phyloP scores from a whole-genome alignment of 2,329 filamentous ascomycete genomes.

The Cryphonectria parasitica region DNA sequence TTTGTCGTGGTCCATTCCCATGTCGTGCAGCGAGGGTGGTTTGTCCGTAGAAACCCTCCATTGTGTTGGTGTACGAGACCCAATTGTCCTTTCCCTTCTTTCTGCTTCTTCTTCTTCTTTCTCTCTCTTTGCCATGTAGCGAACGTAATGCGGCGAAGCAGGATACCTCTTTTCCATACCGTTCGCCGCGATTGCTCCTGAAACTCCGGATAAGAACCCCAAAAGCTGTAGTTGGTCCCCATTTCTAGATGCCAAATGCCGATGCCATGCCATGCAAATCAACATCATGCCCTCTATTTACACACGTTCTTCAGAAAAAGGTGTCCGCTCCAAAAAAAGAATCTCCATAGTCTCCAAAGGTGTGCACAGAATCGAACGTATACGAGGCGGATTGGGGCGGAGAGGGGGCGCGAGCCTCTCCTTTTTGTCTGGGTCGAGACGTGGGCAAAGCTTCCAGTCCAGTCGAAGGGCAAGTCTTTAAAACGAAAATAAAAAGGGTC shows the following conservation, averaged over 20 bases:
- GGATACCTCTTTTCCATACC: constrained; percentile 41
- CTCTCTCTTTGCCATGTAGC: constrained; percentile 38
- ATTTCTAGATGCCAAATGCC: constrained; percentile 53
- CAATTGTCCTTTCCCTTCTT: constrained; percentile 32
- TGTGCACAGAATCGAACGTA: constrained; percentile 31
- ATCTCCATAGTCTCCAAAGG: constrained; percentile 29
- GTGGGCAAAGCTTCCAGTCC: constrained; percentile 25
- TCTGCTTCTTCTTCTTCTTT: constrained; percentile 18
- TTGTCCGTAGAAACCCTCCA: constrained; percentile 33
- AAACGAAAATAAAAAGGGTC: constrained; percentile 6
- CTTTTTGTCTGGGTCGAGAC: constrained; percentile 6
- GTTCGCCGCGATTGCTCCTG: constrained; percentile 45
- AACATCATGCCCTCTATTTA: constrained; percentile 55
- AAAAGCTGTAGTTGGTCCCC: constrained; percentile 37
- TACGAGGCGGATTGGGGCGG: constrained; percentile 13
- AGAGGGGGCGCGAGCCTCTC: constrained; percentile 17
- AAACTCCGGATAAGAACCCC: constrained; percentile 48
- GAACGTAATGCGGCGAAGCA: constrained; percentile 49
- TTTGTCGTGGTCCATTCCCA: constrained; percentile 29
- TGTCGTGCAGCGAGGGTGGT: constrained; percentile 23
- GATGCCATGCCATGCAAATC: constrained; percentile 53
- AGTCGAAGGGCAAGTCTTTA: constrained; percentile 18
- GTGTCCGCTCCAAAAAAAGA: constrained; percentile 26
- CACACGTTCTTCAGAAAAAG: constrained; percentile 44
- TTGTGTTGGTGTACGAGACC: constrained; percentile 25